Evolutionary conservation across 495 filamentous ascomycete genomes (phyloP).

Genomic region (Pyronema omphalodes): DNA sequence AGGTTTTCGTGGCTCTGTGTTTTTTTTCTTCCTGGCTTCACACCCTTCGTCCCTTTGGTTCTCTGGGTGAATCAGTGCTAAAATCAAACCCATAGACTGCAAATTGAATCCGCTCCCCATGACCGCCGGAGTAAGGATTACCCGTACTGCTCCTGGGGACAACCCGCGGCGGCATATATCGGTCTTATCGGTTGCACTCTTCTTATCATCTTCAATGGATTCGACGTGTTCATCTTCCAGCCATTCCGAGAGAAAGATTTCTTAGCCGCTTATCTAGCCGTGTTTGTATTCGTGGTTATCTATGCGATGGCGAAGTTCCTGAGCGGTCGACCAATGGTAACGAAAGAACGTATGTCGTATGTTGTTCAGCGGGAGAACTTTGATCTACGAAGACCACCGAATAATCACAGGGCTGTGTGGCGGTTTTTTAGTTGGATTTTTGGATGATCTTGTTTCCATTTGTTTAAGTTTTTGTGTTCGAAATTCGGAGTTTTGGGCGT

Average conservation of each 20-base stretch:
- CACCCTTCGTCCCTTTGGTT: background rate
- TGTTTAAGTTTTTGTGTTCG: too few relatives aligned
- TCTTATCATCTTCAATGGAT: background rate
- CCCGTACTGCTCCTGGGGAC: background rate
- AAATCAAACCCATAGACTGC: background rate
- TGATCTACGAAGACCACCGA: background rate
- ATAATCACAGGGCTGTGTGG: background rate
- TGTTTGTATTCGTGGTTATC: background rate
- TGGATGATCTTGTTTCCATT: background rate
- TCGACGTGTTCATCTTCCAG: slow-evolving; percentile 1
- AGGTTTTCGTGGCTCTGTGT: background rate
- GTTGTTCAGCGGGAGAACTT: slow-evolving; percentile 1
- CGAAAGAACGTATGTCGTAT: background rate
- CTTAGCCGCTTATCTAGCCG: slow-evolving; percentile 1
- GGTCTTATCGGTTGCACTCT: background rate
- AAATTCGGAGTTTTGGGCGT: too few relatives aligned
- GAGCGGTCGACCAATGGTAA: background rate
- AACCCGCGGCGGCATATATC: background rate
- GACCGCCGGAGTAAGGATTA: background rate
- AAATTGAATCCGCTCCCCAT: background rate
- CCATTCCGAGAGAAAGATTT: background rate
- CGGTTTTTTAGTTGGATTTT: slow-evolving; percentile 2
- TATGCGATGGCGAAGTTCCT: background rate
- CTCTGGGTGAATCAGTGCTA: background rate
- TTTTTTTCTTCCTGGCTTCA: background rate